Evolutionary conservation across 2,329 filamentous ascomycete species (phyloP).

Genomic region (Fulvia fulva): DNA sequence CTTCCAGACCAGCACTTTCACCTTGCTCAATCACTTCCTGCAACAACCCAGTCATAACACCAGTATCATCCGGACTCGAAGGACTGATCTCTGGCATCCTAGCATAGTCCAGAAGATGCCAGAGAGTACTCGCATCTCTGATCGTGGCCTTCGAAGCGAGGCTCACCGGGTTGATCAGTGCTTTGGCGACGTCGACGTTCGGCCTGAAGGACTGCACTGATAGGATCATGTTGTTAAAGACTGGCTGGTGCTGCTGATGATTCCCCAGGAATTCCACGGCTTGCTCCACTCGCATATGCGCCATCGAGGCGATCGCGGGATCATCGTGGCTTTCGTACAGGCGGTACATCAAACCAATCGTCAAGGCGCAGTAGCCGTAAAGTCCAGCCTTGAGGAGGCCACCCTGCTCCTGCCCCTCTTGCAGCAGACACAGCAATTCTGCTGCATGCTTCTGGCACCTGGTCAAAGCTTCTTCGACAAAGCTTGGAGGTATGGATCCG

Average conservation of each 20-base stretch:
- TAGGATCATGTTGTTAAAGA: conserved; percentile 4
- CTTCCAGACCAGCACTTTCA: too few relatives aligned
- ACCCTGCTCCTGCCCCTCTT: conserved; percentile 3
- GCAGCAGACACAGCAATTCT: background rate
- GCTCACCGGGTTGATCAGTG: background rate
- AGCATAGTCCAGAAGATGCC: conserved; percentile 1
- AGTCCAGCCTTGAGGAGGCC: background rate
- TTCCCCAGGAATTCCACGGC: background rate
- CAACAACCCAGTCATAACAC: too few relatives aligned
- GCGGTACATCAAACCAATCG: background rate
- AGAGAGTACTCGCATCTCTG: background rate
- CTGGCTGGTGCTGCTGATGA: background rate
- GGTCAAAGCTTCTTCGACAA: background rate
- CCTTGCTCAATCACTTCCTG: too few relatives aligned
- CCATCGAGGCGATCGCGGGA: background rate
- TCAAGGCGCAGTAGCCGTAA: conserved; percentile 3
- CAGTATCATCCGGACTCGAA: too few relatives aligned
- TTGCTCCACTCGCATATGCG: background rate
- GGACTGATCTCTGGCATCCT: background rate
- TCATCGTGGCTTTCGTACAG: conserved; percentile 5
- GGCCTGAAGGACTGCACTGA: background rate
- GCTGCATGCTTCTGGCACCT: conserved; percentile 3
- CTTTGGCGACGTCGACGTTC: background rate
- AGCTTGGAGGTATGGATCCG: background rate
- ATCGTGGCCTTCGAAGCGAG: background rate